Base-by-base conservation (phyloP, 768 basidiomycete genomes). In the Melanogaster broomeanus region DNA sequence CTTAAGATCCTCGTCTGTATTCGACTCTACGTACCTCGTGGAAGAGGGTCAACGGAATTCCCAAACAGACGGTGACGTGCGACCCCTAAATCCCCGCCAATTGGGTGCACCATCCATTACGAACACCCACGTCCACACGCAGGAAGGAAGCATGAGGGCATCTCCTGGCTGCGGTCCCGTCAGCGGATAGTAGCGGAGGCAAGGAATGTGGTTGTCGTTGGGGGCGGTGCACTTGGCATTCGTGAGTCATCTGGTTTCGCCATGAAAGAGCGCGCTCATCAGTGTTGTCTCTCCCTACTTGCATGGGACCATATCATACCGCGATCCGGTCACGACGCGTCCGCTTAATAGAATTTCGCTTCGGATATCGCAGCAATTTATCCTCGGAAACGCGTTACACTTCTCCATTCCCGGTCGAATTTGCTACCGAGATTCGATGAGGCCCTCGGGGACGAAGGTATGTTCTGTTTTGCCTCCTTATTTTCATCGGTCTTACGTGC, bases 191-290 rank as follows among this genome's bases (percentile, higher is more conserved):
- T 89, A 43, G 67, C 76, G 46, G 66, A 62, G 3, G 75, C 83
- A 0, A 68, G 64, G 1, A 79, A 74, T 37, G 74, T 90, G 4
- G 75, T 88, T 7, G 76, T 89, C 13, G 77, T 88, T 3, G 88
- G 88, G 2, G 87, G 85, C 11, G 88, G 88, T 1, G 84, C 88
- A 1, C 76, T 89, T 9, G 88, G 87, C 3, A 81, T 89, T 24
- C 84, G 85, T 87, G 62, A 58, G 82, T 75, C 24, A 22, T 19
- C 25, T 37, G 37, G 27, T 2, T 4, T 34, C 6, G 15, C 21
- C 25, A 15, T 31, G 2, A 34, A 16, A 31, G n/a, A 18, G 15
- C 7, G 12, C 13, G 40, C 24, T 41, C 9, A 41, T 25, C 7
- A 24, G 40, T 24, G 22, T 25, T 13, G 11, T 31, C 31, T 3